phyloP scores from a whole-genome alignment of 352 stramenopile species.

The Phytophthora brassicae region DNA sequence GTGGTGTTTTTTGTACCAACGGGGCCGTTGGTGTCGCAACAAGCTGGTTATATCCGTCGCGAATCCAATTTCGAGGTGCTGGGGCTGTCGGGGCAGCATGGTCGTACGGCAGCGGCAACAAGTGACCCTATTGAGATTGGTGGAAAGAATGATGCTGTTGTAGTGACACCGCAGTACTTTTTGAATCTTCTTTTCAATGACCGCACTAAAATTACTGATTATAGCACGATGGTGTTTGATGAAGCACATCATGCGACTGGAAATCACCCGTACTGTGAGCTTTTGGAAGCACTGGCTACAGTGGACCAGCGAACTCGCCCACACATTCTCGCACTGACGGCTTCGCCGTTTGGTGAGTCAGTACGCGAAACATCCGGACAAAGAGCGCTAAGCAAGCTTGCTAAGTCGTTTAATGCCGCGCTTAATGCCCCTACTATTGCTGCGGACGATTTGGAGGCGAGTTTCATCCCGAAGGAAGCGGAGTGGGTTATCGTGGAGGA shows the following conservation, averaged over 20 bases:
- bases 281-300: constrained; percentile 45
- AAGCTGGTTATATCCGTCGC: constrained; percentile 66
- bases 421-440: constrained; percentile 67
- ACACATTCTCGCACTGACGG: constrained; percentile 65
- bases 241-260: constrained; percentile 77
- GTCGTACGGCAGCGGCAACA: constrained; percentile 3
- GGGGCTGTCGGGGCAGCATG: constrained; percentile 63
- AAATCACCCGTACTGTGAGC: constrained; percentile 60
- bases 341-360: constrained; percentile 71
- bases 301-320: constrained; percentile 34
- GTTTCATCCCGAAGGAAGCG: constrained; percentile 57
- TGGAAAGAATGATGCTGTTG: constrained; percentile 42
- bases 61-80: constrained; percentile 59
- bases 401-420: constrained; percentile 45
- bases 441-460: constrained; percentile 43
- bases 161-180: constrained; percentile 75
- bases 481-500: constrained; percentile 59
- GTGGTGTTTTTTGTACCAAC: constrained; percentile 77
- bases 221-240: constrained; percentile 79
- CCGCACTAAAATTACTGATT: constrained; percentile 47
- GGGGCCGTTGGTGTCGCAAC: constrained; percentile 71
- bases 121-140: constrained; percentile 21
- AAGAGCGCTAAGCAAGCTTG: constrained; percentile 40
- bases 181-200: constrained; percentile 52
- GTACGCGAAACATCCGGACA: constrained; percentile 40